These are phyloP conservation scores for Wickerhamomyces chaumierensis DNA, from an alignment of 805 yeast genomes.

Conservation along the genomic window DNA sequence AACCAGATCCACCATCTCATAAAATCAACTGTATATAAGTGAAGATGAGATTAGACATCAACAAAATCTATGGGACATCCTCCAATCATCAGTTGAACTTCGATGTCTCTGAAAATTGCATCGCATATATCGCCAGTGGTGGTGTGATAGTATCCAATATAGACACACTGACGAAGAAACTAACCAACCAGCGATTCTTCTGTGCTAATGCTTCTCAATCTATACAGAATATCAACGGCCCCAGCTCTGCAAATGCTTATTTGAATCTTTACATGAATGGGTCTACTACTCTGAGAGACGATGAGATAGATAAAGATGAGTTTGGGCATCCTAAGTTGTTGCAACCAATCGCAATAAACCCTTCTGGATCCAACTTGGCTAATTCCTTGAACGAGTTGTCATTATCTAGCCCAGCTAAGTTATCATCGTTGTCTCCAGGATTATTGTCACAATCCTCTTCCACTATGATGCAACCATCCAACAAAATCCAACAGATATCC, in stretches of 20 bases:
- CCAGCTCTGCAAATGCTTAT: slow-evolving; percentile 5
- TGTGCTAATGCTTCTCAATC: slow-evolving; percentile 29
- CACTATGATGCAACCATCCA: slow-evolving; percentile 1
- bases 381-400: slow-evolving; percentile 2
- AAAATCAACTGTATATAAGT: too few species aligned
- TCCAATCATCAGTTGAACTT: slow-evolving; percentile 31
- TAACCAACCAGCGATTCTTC: slow-evolving; percentile 33
- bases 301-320: slow-evolving; percentile 8
- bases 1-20: too few species aligned
- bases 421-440: neutral
- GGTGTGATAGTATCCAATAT: slow-evolving; percentile 42
- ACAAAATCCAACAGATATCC: slow-evolving; percentile 37
- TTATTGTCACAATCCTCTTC: too few species aligned
- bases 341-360: slow-evolving; percentile 7
- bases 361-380: slow-evolving; percentile 2
- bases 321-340: slow-evolving; percentile 8
- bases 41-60: slow-evolving; percentile 7
- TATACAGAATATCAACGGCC: slow-evolving; percentile 1
- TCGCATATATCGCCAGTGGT: slow-evolving; percentile 49
- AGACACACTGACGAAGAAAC: slow-evolving; percentile 10
- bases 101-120: slow-evolving; percentile 25
- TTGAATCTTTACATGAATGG: slow-evolving; percentile 8
- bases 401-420: slow-evolving; percentile 7
- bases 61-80: slow-evolving; percentile 36
- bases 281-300: neutral